phyloP scores from a whole-genome alignment of 2,329 filamentous ascomycete genomes.

The Ambrosiella beaveri region DNA sequence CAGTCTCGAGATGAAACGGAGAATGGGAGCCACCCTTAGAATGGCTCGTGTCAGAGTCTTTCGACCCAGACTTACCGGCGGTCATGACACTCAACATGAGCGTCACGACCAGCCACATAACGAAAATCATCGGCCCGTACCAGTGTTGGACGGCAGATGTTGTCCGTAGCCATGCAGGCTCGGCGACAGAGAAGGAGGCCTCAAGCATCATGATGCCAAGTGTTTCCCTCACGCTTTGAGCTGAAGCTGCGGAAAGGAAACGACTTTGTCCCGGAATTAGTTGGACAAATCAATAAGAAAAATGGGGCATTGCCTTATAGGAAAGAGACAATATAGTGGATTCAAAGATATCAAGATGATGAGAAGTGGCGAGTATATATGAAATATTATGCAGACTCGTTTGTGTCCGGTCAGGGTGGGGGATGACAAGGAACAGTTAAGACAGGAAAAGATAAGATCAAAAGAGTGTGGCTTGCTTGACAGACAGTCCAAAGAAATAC shows the following conservation, averaged over 20 bases:
- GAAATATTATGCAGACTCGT: not conserved
- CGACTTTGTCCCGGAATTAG: not conserved
- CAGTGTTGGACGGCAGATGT: not conserved
- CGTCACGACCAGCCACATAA: not conserved
- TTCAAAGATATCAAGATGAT: not conserved
- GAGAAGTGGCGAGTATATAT: not conserved
- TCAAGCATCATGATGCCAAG: not conserved
- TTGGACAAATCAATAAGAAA: not conserved
- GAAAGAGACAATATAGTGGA: not conserved
- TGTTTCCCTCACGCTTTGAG: not conserved
- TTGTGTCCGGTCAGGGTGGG: not conserved
- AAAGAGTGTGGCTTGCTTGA: not conserved
- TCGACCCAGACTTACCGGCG: not conserved
- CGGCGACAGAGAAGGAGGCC: not conserved
- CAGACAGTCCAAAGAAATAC: too few relatives aligned
- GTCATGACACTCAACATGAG: not conserved
- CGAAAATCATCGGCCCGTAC: not conserved
- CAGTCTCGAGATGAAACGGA: conserved; percentile 7
- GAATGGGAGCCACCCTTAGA: not conserved
- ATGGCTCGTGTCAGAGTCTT: not conserved
- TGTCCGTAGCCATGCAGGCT: not conserved
- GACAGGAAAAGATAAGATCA: not conserved
- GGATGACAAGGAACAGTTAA: not conserved
- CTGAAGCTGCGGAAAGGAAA: not conserved
- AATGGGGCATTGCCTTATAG: not conserved